Base-by-base conservation (phyloP, 2,329 filamentous ascomycete species). In the Chaetomiaceae sp. region DNA sequence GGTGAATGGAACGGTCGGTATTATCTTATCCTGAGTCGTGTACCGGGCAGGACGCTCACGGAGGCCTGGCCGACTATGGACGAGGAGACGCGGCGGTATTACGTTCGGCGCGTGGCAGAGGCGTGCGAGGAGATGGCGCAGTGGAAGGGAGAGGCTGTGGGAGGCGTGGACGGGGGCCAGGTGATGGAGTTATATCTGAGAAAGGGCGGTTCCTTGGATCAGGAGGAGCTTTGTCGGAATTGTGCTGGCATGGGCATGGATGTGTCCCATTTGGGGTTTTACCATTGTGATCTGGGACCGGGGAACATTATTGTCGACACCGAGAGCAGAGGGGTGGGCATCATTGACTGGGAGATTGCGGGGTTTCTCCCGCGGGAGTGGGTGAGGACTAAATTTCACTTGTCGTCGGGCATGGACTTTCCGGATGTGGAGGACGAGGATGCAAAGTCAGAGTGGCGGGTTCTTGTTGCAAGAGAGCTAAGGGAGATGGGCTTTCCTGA, bases 291-390 rank as follows among this genome's bases (percentile, higher is more conserved):
- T 56, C 59, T 69, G 39, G 66, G 63, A 7, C 65, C 66, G 23
- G 51, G 49, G 0, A 69, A 68, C 52, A 58, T 69, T 39, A 55
- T 70, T 46, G 61, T 68, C 15, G 59, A 66, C 40, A 47, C 59
- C 6, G 47, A 38, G 8, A 56, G 43, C 15, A 48, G 60, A 2
- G 57, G 44, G 4, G 50, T 69, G 20, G 64, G 65, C 1, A 64
- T 68, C 17, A 66, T 68, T 22, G 62, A 68, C 40, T 68, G 63
- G 65, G 66, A 69, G 48, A 60, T 58, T 39, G 63, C 65, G 36
- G 65, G 66, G 2, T 68, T 60, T 38, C 56, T 68, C n/a, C 65
- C 66, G 2, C 58, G 33, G 8, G 64, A 65, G 44, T 70, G 63
- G 64, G 61, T 69, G n/a, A 55, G 63, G 49, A 69, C 65, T 3